phyloP scores from a whole-genome alignment of 306 rosid genomes.

The Gillenia trifoliata region DNA sequence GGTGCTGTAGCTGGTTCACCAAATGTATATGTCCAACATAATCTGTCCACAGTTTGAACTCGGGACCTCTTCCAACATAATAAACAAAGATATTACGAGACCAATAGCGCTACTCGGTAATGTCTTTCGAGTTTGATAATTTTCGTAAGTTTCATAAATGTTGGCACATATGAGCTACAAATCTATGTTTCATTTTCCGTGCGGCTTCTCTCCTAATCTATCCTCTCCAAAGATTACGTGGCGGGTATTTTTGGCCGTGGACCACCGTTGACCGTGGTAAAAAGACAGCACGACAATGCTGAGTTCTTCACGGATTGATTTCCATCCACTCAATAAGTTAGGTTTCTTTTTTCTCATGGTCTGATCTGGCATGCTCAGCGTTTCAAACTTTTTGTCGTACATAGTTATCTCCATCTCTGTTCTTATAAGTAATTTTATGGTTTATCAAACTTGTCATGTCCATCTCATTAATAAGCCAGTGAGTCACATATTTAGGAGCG shows the following conservation, averaged over 20 bases:
- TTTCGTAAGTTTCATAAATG: no score
- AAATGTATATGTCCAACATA: not conserved
- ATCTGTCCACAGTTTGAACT: not conserved
- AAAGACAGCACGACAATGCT: no score
- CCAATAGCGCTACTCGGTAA: no score
- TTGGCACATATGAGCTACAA: no score
- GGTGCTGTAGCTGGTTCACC: not conserved
- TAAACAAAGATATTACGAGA: no score
- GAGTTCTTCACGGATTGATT: not conserved
- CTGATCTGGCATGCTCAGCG: not conserved
- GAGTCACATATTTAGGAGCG: no score
- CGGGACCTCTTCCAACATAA: not conserved
- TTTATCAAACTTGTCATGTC: not conserved
- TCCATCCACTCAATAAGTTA: not conserved
- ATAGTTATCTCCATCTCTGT: not conserved
- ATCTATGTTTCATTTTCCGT: no score
- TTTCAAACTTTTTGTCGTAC: not conserved
- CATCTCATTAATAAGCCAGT: not conserved
- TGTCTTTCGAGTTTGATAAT: no score
- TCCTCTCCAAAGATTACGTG: no score
- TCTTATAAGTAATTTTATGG: not conserved
- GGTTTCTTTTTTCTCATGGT: not conserved
- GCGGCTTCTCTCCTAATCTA: no score
- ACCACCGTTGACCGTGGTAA: no score
- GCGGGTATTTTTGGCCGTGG: no score